Evolutionary conservation across 805 yeast genomes (phyloP), one percentile per base, ranked within the genome.

Genomic region (Saccharomycopsis sp.): DNA sequence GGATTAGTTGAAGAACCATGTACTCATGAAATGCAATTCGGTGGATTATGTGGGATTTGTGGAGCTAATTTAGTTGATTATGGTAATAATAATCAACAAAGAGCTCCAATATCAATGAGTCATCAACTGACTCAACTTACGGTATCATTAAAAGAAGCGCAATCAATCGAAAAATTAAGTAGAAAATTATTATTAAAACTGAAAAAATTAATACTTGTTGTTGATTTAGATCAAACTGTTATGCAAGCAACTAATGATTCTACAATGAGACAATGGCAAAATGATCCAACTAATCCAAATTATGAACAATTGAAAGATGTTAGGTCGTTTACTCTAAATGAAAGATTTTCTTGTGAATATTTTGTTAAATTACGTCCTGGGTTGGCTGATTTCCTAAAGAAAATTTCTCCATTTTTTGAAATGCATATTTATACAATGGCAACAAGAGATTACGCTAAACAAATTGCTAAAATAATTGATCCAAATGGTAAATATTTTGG

Each of bases 241-340:
- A 90, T 93, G 26, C 98, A 93, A 58, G 96, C 97, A 34, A 90
- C 97, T 4, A 97, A 90, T 14, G 98, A 93, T 60, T 97, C 97
- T 0, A 88, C 96, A 0, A 95, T 93, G 24, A 93, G 93, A 1
- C 95, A 86, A 57, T 93, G 98, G 98, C 88, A 85, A 72, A 71
- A 72, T 41, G 97, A 93, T 56, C 81, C 87, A 2, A 61, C 70
- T 4, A 85, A 86, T 54, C 95, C 97, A 4, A 88, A 93, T 57
- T 84, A 85, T 58, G 81, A 78, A 2, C 81, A 90, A 2, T 77
- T 93, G 24, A 79, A 81, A 60, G 95, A 89, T 58, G 97, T 93
- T 3, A 68, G 70, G 50, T 65, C 80, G 1, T 93, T 93, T 57
- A 70, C 80, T 5, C 67, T 93, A 14, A 87, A 82, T 52, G 98